These are phyloP conservation scores for Penicillium sp. DNA, from an alignment of 2,329 filamentous ascomycete genomes.

Conservation along the genomic window DNA sequence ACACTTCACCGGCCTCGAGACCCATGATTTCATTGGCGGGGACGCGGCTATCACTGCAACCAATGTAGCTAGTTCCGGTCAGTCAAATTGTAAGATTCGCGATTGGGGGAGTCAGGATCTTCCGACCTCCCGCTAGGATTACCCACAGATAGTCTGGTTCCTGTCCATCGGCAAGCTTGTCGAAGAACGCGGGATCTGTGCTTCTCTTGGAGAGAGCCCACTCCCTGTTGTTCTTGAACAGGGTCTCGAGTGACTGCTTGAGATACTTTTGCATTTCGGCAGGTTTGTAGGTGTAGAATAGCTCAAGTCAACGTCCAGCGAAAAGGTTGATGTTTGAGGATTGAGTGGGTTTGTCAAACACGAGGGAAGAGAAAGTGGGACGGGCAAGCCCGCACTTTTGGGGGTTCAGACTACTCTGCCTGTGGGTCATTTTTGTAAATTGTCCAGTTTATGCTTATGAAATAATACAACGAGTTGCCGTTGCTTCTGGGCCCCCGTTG, in stretches of 20 bases:
- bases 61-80: slow-evolving; percentile 31
- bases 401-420: not conserved
- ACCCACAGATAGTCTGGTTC: slow-evolving; percentile 62
- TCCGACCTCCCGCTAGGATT: not conserved
- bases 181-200: slow-evolving; percentile 65
- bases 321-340: not conserved
- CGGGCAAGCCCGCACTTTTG: not conserved
- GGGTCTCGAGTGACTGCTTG: slow-evolving; percentile 54
- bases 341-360: not conserved
- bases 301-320: not conserved
- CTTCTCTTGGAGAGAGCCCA: slow-evolving; percentile 62
- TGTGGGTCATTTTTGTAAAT: not conserved
- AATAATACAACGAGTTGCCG: too few species aligned
- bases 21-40: slow-evolving; percentile 35
- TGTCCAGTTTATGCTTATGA: too few species aligned
- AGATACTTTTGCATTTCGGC: slow-evolving; percentile 5
- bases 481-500: too few species aligned
- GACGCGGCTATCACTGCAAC: slow-evolving; percentile 32
- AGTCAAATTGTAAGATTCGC: not conserved
- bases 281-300: not conserved
- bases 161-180: slow-evolving; percentile 63
- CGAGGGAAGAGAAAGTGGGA: not conserved
- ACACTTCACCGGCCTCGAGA: slow-evolving; percentile 33
- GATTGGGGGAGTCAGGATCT: not conserved
- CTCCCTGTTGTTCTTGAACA: slow-evolving; percentile 66